Conservation (phyloP, 139 green algal species). For the Chlamydomonas applanata region DNA sequence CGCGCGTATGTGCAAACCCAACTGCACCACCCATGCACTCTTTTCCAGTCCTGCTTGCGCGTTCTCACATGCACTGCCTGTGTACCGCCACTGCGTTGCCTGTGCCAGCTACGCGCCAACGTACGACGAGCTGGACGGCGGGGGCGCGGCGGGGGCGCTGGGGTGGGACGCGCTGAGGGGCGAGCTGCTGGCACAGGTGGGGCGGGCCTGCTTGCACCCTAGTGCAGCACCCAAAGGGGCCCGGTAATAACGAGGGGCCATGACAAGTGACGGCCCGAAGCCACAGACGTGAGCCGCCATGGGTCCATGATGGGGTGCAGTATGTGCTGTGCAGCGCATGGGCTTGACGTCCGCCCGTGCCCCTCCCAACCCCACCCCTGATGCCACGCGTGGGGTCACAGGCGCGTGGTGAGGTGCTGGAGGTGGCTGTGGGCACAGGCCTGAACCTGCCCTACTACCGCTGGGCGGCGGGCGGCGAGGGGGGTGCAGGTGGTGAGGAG, state of each 20-base stretch:
- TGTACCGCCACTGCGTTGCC: neutral
- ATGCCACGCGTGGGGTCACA: neutral
- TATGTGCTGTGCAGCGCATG: too few relatives aligned
- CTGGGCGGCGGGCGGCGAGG: constrained; percentile 3
- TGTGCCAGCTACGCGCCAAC: constrained; percentile 17
- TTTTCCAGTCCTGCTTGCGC: too few relatives aligned
- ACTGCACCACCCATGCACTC: too few relatives aligned
- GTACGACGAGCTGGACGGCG: constrained; percentile 70
- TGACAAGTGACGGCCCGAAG: too few relatives aligned
- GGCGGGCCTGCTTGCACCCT: neutral
- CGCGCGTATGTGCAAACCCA: too few relatives aligned
- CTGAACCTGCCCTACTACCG: constrained; percentile 63
- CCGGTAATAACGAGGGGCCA: too few relatives aligned
- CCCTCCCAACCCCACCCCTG: too few relatives aligned
- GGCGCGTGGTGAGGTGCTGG: constrained; percentile 35
- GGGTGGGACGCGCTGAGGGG: constrained; percentile 53
- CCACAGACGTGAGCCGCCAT: too few relatives aligned
- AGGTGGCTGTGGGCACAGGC: constrained; percentile 62
- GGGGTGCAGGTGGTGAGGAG: too few relatives aligned
- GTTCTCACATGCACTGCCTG: too few relatives aligned
- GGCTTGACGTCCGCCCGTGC: too few relatives aligned
- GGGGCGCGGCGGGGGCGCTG: constrained; percentile 39
- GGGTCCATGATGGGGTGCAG: too few relatives aligned
- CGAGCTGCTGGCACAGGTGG: constrained; percentile 41
- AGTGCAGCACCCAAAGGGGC: neutral